A percentile compares a stretch with the other conserved stretches of the same genome.
phyloP scores from a whole-genome alignment of 495 filamentous ascomycete species.

The Pseudevernia furfuracea region DNA sequence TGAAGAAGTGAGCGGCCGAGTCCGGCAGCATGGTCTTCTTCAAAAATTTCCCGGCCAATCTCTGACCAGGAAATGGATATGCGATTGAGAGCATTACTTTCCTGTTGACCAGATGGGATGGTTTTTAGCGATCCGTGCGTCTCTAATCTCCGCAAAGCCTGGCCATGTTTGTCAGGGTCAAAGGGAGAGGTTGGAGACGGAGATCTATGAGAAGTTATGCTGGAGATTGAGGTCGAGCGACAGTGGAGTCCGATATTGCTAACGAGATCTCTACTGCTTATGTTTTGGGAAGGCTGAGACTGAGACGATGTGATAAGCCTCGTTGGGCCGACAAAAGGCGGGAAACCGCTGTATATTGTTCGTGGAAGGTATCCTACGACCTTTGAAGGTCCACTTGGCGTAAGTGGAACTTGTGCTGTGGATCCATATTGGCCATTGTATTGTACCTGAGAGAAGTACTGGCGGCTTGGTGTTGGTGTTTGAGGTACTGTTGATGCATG shows the following conservation, averaged over 20 bases:
- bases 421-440: background rate
- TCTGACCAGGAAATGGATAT: background rate
- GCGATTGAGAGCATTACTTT: background rate
- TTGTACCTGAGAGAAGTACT: background rate
- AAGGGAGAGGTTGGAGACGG: background rate
- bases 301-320: background rate
- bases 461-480: background rate
- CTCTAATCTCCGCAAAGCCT: background rate
- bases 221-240: background rate
- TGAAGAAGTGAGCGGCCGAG: background rate
- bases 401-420: background rate
- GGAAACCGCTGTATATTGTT: background rate
- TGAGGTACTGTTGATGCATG: background rate
- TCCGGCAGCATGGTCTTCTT: background rate
- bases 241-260: background rate
- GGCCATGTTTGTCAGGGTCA: background rate
- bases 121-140: background rate
- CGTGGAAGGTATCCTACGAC: background rate
- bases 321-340: background rate
- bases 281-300: background rate
- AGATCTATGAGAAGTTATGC: background rate
- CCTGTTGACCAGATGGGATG: background rate
- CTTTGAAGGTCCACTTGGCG: background rate
- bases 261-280: background rate
- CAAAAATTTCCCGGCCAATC: background rate